phyloP scores from a whole-genome alignment of 169 alveolate species.

The Sarcocystis neurona region DNA sequence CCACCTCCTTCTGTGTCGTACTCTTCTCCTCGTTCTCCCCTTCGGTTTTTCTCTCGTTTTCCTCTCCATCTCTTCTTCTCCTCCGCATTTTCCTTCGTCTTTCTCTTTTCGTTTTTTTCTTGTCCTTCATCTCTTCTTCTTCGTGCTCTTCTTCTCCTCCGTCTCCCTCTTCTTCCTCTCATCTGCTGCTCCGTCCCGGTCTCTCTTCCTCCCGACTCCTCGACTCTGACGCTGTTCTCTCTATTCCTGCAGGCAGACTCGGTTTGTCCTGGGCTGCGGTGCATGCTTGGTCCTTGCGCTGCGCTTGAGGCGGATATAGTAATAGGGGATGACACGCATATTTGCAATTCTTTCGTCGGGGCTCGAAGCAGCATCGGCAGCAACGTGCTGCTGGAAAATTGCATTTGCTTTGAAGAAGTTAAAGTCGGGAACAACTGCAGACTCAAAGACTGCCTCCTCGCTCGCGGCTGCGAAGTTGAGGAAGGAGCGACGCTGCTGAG shows the following conservation, averaged over 20 bases:
- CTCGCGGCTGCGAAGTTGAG: background rate
- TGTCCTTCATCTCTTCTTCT: too few relatives aligned
- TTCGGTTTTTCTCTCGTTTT: too few relatives aligned
- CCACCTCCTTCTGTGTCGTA: too few relatives aligned
- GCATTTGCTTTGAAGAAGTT: background rate
- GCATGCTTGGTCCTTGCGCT: conserved; percentile 6
- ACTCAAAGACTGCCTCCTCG: background rate
- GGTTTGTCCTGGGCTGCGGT: conserved; percentile 19
- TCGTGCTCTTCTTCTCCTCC: too few relatives aligned
- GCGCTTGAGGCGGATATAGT: background rate
- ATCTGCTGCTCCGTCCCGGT: too few relatives aligned
- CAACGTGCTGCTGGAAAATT: background rate
- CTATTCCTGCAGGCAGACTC: conserved; percentile 43
- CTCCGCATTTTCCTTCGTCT: too few relatives aligned
- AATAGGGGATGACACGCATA: conserved; percentile 15
- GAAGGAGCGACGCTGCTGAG: background rate
- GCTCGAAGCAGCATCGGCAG: background rate
- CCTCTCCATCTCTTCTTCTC: too few relatives aligned
- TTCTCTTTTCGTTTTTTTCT: too few relatives aligned
- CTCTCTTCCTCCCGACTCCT: too few relatives aligned
- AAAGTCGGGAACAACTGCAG: background rate
- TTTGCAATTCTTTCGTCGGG: conserved; percentile 9
- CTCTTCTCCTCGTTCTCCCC: too few relatives aligned
- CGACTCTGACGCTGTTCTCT: too few relatives aligned
- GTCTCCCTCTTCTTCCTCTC: too few relatives aligned